Conservation (phyloP, 345 rosid species). For the Garcia nutans region DNA sequence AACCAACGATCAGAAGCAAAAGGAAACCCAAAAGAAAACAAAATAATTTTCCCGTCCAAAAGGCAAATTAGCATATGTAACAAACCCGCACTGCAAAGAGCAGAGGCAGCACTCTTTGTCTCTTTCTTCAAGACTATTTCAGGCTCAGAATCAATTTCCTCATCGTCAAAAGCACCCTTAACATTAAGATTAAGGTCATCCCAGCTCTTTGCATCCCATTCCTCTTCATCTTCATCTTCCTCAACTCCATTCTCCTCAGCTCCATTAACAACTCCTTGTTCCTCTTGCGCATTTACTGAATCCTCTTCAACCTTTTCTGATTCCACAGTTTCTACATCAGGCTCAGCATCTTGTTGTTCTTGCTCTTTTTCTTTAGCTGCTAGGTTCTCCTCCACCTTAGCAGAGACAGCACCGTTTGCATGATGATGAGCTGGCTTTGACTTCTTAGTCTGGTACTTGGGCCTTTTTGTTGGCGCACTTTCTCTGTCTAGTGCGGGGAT, state of each 20-base stretch:
- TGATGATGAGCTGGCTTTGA: conserved; percentile 59
- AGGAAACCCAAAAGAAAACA: not conserved
- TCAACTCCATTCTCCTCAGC: conserved; percentile 54
- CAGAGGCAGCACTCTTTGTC: conserved; percentile 34
- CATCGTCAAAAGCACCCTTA: conserved; percentile 88
- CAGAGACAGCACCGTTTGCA: conserved; percentile 51
- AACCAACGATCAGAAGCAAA: conserved; percentile 6
- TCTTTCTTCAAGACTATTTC: conserved; percentile 57
- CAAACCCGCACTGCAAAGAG: conserved; percentile 45
- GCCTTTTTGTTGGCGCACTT: conserved; percentile 60
- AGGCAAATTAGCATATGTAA: conserved; percentile 5
- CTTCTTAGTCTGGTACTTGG: conserved; percentile 76
- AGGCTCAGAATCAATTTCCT: conserved; percentile 68
- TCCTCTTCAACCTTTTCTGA: conserved; percentile 47
- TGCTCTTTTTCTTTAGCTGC: conserved; percentile 45
- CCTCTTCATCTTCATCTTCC: conserved; percentile 81
- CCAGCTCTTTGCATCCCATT: conserved; percentile 98
- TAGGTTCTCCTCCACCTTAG: conserved; percentile 43
- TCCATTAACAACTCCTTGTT: conserved; percentile 43
- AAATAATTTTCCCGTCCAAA: not conserved
- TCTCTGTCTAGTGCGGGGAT: conserved; percentile 50
- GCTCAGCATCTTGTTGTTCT: conserved; percentile 34
- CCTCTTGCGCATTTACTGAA: conserved; percentile 39
- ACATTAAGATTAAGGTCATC: conserved; percentile 75
- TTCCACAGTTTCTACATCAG: conserved; percentile 45